Base-by-base conservation (phyloP, 225 moss, liverwort and hornwort genomes). In the Lunularia cruciata region DNA sequence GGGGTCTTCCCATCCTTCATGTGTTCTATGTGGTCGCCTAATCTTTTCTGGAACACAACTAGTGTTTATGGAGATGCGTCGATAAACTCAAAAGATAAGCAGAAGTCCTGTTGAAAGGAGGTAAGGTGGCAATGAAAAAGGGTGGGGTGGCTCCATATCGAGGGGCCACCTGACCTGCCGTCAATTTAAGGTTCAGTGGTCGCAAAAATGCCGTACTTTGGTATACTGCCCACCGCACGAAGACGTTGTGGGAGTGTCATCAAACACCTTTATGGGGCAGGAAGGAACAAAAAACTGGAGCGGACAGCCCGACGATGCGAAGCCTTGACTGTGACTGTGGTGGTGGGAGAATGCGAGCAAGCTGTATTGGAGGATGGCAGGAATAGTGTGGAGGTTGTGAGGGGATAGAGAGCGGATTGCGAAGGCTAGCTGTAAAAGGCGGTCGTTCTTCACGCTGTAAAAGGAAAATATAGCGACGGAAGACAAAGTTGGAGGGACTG, bases 171-270 rank as follows among this genome's bases (percentile, higher is more conserved):
- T 60, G 34, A 60, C 60, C 38, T 16, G 10, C 22, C 60, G 37
- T 20, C n/a, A 36, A 10, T 20, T 60, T 38, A 8, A n/a, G 19
- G 60, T 20, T 57, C 34, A 38, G 22, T 10, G 60, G 60, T 60
- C 37, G 38, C 20, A 38, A 36, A n/a, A 60, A 38, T 60, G 60
- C 60, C 60, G 60, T 60, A 37, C 60, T 60, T 60, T 31, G 3
- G 31, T 60, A 60, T 10, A 60, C 60, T 60, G 60, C 19, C 60
- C 22, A 34, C 34, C 60, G 37, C 60, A 60, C 60, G 60, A 60
- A 32, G 60, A 60, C 60, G 37, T 23, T 60, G 60, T 22, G 38
- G 60, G 60, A 37, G 60, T 38, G 60, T 60, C 60, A 60, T 10
- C 60, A 15, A 6, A 20, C 8, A 38, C 60, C 18, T 32, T 38